phyloP scores from a whole-genome alignment of 2,329 filamentous ascomycete species.

The Fusarium citri region DNA sequence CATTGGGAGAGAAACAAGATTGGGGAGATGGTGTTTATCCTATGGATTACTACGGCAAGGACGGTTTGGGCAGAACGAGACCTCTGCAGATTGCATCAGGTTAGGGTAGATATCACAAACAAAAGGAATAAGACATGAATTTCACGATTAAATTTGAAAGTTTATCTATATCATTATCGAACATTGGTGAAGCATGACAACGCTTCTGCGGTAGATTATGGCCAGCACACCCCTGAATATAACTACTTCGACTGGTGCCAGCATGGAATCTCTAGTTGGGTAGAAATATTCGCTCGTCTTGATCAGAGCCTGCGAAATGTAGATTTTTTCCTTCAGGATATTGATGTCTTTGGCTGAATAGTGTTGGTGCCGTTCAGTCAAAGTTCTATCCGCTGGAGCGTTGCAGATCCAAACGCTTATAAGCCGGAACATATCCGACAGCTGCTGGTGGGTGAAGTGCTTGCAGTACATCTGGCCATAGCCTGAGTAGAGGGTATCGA shows the following conservation, averaged over 20 bases:
- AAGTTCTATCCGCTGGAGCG: background rate
- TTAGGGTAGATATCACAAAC: slow-evolving; percentile 15
- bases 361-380: too few relatives aligned
- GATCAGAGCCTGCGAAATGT: background rate
- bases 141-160: background rate
- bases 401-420: background rate
- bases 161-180: background rate
- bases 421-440: background rate
- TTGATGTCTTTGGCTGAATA: background rate
- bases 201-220: background rate
- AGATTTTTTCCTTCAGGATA: background rate
- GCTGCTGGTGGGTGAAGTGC: too few relatives aligned
- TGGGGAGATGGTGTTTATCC: slow-evolving; percentile 85
- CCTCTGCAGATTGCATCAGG: slow-evolving; percentile 49
- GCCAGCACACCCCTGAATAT: background rate
- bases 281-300: background rate
- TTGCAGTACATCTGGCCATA: background rate
- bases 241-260: background rate
- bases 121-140: slow-evolving; percentile 11
- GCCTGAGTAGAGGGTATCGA: background rate
- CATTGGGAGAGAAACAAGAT: slow-evolving; percentile 81
- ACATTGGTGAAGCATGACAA: background rate
- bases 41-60: slow-evolving; percentile 98
- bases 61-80: slow-evolving; percentile 86
- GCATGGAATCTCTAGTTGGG: background rate